Evolutionary conservation across 2,329 filamentous ascomycete species (phyloP), one percentile per base, ranked within the genome.

Genomic region (Paracorniculantispora psalliotae): DNA sequence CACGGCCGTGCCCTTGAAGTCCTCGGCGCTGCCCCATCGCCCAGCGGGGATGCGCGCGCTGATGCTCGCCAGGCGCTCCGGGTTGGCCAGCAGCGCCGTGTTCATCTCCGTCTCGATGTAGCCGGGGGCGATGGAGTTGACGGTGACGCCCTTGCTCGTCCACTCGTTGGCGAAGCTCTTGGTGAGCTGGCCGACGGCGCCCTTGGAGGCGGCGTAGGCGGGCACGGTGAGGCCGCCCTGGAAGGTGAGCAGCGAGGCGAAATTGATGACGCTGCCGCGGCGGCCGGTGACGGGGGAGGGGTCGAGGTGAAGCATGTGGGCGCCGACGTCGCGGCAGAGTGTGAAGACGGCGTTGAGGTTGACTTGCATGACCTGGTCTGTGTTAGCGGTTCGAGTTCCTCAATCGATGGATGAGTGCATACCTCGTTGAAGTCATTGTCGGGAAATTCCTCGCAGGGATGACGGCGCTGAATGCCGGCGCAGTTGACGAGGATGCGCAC

Each of bases 21-120:
- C 92, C 26, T 96, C 91, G 0, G 91, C 88, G 12, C 72, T 79
- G 0, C 91, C 92, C 91, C 92, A 96, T 65, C 91, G 78, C 0
- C 89, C 91, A 0, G 90, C 90, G 0, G 92, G 92, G 67, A 96
- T 96, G 59, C 91, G 79, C 35, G 84, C 85, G 68, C 89, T 81
- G 65, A 96, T 96, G 67, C 87, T 87, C 63, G 80, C 83, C 61
- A 89, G 81, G 37, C 92, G 78, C 65, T 81, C 83, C 67, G 82
- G 73, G 72, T 96, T 86, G 53, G 86, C 82, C 46, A 96, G 83
- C 68, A 97, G 74, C 2, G 91, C 92, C 64, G 81, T 82, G 71
- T 96, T 97, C 92, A 96, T 96, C 61, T 96, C 92, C n/a, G 92
- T 96, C 52, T 84, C 89, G 66, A 96, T 90, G 73, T 96, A 96